These are phyloP conservation scores for Paraphoma sp. DNA, from an alignment of 2,329 filamentous ascomycete species.

Conservation along the genomic window DNA sequence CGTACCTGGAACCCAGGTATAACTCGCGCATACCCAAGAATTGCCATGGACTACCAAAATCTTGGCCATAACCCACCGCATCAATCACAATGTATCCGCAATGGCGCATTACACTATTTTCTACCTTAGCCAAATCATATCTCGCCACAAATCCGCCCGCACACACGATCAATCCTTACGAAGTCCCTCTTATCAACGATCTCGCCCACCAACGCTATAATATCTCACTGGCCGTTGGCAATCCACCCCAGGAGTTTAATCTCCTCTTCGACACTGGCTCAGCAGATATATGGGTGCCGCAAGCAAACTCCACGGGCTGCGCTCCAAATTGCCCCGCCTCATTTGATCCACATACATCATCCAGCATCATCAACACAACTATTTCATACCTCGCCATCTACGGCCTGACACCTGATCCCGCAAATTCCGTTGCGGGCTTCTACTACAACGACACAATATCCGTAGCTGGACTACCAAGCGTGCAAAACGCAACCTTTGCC, in stretches of 20 bases:
- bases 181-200: background rate
- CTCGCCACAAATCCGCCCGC: background rate
- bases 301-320: conserved; percentile 13
- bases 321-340: conserved; percentile 10
- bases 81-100: background rate
- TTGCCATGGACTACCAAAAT: background rate
- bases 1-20: background rate
- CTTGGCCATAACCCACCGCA: background rate
- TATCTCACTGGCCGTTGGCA: conserved; percentile 15
- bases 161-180: background rate
- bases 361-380: background rate
- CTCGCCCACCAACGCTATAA: conserved; percentile 12
- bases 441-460: conserved; percentile 19
- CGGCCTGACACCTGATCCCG: conserved; percentile 16
- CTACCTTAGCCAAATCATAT: background rate
- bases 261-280: conserved; percentile 16
- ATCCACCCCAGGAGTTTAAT: conserved; percentile 12
- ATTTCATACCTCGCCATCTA: conserved; percentile 17
- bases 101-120: background rate
- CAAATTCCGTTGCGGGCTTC: conserved; percentile 8
- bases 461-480: background rate
- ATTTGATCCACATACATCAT: background rate
- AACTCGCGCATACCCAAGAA: background rate
- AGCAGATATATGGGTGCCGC: conserved; percentile 17
- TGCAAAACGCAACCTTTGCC: background rate